Evolutionary conservation across 768 basidiomycete genomes (phyloP).

Genomic region (Hortiboletus flavorubellus): DNA sequence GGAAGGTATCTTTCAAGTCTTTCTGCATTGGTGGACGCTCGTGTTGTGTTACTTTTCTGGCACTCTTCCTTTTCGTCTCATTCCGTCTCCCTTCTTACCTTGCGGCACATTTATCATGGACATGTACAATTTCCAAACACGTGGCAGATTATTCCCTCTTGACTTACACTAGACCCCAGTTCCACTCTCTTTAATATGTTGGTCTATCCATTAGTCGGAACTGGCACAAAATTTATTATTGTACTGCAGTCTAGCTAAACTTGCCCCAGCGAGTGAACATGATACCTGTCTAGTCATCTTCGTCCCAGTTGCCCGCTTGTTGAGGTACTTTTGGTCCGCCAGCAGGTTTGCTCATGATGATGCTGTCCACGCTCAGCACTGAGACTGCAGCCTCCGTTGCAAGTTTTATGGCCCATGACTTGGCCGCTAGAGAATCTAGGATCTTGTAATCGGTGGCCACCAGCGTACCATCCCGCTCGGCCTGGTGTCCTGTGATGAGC

Average conservation of each 20-base stretch:
- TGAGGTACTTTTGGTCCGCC: slow-evolving; percentile 87
- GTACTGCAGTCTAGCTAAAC: slow-evolving; percentile 24
- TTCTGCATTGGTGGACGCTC: slow-evolving; percentile 16
- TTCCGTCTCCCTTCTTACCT: background rate
- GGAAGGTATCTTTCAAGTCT: slow-evolving; percentile 8
- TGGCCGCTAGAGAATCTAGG: slow-evolving; percentile 84
- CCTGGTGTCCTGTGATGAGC: slow-evolving; percentile 39
- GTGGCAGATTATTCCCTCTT: slow-evolving; percentile 2
- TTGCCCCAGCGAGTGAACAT: slow-evolving; percentile 1
- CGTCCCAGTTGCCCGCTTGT: slow-evolving; percentile 86
- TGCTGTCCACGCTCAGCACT: slow-evolving; percentile 93
- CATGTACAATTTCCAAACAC: slow-evolving; percentile 26
- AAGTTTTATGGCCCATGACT: slow-evolving; percentile 86
- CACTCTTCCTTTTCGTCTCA: background rate
- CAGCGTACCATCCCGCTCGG: slow-evolving; percentile 77
- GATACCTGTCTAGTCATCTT: slow-evolving; percentile 44
- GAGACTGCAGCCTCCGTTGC: slow-evolving; percentile 90
- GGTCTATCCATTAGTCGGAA: slow-evolving; percentile 19
- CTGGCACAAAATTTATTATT: slow-evolving; percentile 26
- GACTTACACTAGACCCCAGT: slow-evolving; percentile 4
- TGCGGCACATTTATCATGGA: slow-evolving; percentile 32
- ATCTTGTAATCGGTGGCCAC: slow-evolving; percentile 60
- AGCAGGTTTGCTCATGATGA: slow-evolving; percentile 95
- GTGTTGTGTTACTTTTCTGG: slow-evolving; percentile 25
- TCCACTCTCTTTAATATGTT: slow-evolving; percentile 7